phyloP scores from a whole-genome alignment of 352 stramenopile species.

The Saprolegnia parasitica region DNA sequence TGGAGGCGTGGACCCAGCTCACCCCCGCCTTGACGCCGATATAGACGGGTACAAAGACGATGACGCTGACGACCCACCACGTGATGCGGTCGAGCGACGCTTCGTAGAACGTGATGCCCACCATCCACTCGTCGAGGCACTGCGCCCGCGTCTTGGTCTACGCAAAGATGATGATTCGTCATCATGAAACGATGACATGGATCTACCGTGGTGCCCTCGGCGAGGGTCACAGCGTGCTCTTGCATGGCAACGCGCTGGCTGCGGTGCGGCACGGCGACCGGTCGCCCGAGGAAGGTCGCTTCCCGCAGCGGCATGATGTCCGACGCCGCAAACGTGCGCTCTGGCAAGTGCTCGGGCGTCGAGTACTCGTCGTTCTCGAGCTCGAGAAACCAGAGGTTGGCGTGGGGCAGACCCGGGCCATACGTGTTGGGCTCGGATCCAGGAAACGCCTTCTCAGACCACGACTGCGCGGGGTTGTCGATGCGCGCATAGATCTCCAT shows the following conservation, averaged over 20 bases:
- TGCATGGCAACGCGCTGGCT: slow-evolving; percentile 16
- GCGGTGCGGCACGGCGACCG: slow-evolving; percentile 14
- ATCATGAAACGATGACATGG: background rate
- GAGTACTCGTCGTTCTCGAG: background rate
- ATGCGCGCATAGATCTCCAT: slow-evolving; percentile 14
- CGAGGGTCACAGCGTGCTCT: slow-evolving; percentile 6
- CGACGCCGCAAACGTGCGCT: slow-evolving; percentile 3
- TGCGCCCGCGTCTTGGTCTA: slow-evolving; percentile 18
- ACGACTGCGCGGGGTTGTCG: background rate
- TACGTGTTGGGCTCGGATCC: slow-evolving; percentile 1
- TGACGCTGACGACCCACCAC: slow-evolving; percentile 2
- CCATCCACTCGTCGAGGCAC: slow-evolving; percentile 18
- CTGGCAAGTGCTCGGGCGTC: background rate
- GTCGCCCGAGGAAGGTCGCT: slow-evolving; percentile 4
- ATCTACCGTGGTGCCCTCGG: slow-evolving; percentile 14
- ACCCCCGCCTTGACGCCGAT: background rate
- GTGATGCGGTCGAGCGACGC: slow-evolving; percentile 2
- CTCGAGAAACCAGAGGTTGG: slow-evolving; percentile 23
- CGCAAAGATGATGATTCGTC: background rate
- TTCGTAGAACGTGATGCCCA: slow-evolving; percentile 14
- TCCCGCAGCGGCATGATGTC: slow-evolving; percentile 22
- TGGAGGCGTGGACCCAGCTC: background rate
- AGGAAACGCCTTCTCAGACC: slow-evolving; percentile 6
- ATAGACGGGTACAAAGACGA: slow-evolving; percentile 4
- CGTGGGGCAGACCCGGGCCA: slow-evolving; percentile 15